phyloP scores from a whole-genome alignment of 306 rosid genomes.

The Begonia peltatifolia region DNA sequence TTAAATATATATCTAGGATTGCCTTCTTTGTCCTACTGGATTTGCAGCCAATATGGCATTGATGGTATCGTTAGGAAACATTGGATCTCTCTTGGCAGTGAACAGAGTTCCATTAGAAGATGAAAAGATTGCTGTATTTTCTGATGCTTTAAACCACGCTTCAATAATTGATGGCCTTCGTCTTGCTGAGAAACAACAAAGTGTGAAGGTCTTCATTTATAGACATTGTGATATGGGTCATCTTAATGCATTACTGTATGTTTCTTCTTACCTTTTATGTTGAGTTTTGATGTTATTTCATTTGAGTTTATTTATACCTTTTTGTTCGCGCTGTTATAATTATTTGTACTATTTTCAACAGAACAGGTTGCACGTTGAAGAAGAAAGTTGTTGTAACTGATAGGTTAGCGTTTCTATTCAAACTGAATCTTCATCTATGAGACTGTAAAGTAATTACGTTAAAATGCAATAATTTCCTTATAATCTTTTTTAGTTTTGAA shows the following conservation, averaged over 20 bases:
- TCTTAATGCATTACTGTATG: conserved; percentile 66
- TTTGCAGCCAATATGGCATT: conserved; percentile 97
- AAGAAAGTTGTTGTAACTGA: conserved; percentile 91
- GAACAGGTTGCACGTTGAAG: conserved; percentile 52
- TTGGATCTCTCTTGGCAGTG: conserved; percentile 57
- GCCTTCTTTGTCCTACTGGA: conserved; percentile 99
- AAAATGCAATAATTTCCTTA: no score
- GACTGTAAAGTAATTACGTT: no score
- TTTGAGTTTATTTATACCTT: conserved; percentile 8
- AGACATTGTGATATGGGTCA: conserved; percentile 89
- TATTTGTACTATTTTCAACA: conserved; percentile 23
- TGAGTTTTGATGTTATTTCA: conserved; percentile 1
- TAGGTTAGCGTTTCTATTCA: conserved; percentile 30
- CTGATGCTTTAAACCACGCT: conserved; percentile 79
- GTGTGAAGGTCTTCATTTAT: conserved; percentile 59
- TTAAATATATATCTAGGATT: conserved; percentile 48
- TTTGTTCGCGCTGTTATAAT: conserved; percentile 1
- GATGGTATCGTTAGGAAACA: conserved; percentile 76
- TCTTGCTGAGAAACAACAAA: conserved; percentile 66
- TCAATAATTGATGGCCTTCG: conserved; percentile 92
- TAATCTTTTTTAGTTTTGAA: no score
- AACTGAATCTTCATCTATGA: background rate
- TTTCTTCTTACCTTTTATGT: conserved; percentile 24
- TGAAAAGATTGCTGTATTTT: conserved; percentile 68
- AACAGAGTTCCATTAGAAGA: conserved; percentile 36